Evolutionary conservation across 2,329 filamentous ascomycete genomes (phyloP).

Genomic region (Apiospora malaysiana): DNA sequence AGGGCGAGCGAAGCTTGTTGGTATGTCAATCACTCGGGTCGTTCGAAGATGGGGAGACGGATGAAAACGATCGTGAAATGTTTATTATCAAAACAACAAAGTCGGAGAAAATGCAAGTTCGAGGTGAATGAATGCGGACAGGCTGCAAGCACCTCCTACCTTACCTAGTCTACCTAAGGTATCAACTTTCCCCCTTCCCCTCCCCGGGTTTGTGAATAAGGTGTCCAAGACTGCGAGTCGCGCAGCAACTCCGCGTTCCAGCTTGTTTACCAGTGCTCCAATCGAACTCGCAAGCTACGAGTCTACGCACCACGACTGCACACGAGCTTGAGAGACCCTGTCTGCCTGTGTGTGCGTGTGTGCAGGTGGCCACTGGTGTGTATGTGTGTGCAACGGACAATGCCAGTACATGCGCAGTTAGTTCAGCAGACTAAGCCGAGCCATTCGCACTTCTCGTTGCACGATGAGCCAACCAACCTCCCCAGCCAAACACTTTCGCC

Average conservation of each 20-base stretch:
- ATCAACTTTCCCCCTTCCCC: neutral
- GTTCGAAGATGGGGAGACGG: neutral
- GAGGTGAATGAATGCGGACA: constrained; percentile 18
- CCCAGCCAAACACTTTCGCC: constrained; percentile 8
- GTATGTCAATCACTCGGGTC: neutral
- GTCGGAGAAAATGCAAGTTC: neutral
- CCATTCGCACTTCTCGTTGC: constrained; percentile 2
- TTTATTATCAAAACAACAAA: neutral
- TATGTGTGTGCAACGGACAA: neutral
- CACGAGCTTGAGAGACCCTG: neutral
- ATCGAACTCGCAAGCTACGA: neutral
- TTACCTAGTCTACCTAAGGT: neutral
- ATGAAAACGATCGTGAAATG: constrained; percentile 15
- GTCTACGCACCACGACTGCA: neutral
- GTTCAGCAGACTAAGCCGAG: constrained; percentile 5
- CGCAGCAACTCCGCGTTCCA: constrained; percentile 18
- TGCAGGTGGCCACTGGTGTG: neutral
- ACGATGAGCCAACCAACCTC: constrained; percentile 7
- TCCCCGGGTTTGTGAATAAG: neutral
- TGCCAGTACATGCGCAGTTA: constrained; percentile 1
- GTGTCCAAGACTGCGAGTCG: neutral
- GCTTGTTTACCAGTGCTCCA: constrained; percentile 16
- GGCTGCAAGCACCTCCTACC: neutral
- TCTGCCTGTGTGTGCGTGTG: no score
- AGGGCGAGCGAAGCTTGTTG: constrained; percentile 6